phyloP scores from a whole-genome alignment of 2,329 filamentous ascomycete species.

The Cladosporium colombiae region DNA sequence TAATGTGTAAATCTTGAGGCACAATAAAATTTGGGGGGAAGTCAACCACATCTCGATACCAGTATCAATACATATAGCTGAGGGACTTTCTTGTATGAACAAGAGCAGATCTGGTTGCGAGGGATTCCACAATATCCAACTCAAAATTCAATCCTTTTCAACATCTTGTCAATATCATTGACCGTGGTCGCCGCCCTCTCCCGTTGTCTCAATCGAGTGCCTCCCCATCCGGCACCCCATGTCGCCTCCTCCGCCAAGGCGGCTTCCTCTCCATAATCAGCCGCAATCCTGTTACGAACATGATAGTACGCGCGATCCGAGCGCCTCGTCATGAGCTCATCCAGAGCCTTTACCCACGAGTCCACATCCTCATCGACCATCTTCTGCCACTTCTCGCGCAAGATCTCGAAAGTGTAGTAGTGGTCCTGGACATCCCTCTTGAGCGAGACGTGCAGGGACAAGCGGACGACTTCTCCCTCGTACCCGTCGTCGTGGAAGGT shows the following conservation, averaged over 20 bases:
- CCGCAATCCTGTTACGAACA: background rate
- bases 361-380: background rate
- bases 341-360: background rate
- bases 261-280: background rate
- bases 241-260: slow-evolving; percentile 3
- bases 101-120: background rate
- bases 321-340: slow-evolving; percentile 9
- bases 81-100: background rate
- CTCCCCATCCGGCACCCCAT: slow-evolving; percentile 1
- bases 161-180: background rate
- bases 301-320: slow-evolving; percentile 11
- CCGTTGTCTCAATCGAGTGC: background rate
- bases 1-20: background rate
- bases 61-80: background rate
- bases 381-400: background rate
- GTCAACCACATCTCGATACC: background rate
- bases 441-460: background rate
- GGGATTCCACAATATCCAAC: background rate
- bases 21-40: background rate
- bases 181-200: background rate
- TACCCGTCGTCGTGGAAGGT: background rate
- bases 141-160: background rate
- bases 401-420: slow-evolving; percentile 1
- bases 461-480: background rate
- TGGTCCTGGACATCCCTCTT: background rate